Evolutionary conservation across 208 protist species (phyloP).

Genomic region (Wallacemonas rigidus): DNA sequence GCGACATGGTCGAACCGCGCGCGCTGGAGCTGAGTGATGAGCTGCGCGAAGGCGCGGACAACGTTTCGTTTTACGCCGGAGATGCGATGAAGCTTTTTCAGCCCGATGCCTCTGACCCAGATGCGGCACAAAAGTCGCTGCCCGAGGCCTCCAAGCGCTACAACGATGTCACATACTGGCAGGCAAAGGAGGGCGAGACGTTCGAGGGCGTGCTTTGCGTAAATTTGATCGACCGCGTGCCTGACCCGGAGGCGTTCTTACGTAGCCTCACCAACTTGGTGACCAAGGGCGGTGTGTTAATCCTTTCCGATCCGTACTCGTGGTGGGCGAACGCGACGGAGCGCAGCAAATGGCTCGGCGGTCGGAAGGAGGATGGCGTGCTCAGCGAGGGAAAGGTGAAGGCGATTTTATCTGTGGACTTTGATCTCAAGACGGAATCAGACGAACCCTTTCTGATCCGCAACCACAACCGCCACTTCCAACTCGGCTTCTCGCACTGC

Average conservation of each 20-base stretch:
- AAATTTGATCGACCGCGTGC: slow-evolving; percentile 86
- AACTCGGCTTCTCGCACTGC: slow-evolving; percentile 85
- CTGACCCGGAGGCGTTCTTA: slow-evolving; percentile 65
- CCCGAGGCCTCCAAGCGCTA: slow-evolving; percentile 29
- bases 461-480: slow-evolving; percentile 85
- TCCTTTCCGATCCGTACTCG: slow-evolving; percentile 86
- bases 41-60: slow-evolving; percentile 35
- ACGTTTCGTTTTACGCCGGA: slow-evolving; percentile 55
- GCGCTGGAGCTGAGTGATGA: slow-evolving; percentile 24
- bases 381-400: slow-evolving; percentile 69
- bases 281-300: slow-evolving; percentile 61
- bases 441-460: slow-evolving; percentile 92
- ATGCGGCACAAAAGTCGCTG: slow-evolving; percentile 12
- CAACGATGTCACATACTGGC: slow-evolving; percentile 53
- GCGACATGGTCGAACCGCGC: slow-evolving; percentile 51
- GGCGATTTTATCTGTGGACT: slow-evolving; percentile 50
- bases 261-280: slow-evolving; percentile 46
- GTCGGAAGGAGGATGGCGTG: slow-evolving; percentile 35
- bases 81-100: slow-evolving; percentile 66
- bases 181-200: slow-evolving; percentile 45
- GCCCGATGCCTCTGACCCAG: slow-evolving; percentile 12
- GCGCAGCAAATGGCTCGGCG: slow-evolving; percentile 75
- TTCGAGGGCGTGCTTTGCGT: slow-evolving; percentile 81
- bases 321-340: slow-evolving; percentile 78
- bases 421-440: slow-evolving; percentile 70